phyloP scores from a whole-genome alignment of 306 rosid genomes.

The Dryas octopetala region DNA sequence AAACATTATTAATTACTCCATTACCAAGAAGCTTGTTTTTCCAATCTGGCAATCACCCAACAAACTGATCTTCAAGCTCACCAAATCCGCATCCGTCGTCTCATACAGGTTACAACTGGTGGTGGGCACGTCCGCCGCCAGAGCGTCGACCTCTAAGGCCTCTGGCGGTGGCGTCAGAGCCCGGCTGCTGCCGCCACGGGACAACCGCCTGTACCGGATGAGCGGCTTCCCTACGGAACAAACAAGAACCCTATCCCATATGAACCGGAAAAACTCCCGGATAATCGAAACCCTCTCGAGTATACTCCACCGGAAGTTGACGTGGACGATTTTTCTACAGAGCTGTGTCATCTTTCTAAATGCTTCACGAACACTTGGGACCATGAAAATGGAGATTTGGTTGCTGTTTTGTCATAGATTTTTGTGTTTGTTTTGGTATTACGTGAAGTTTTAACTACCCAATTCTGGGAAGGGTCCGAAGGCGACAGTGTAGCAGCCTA shows the following conservation, averaged over 20 bases:
- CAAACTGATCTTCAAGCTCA: conserved; percentile 74
- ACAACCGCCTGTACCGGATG: conserved; percentile 47
- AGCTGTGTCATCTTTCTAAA: conserved; percentile 61
- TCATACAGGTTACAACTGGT: conserved; percentile 34
- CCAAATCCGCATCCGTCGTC: conserved; percentile 73
- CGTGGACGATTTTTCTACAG: conserved; percentile 55
- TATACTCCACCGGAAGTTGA: conserved; percentile 54
- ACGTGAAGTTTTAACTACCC: conserved; percentile 26
- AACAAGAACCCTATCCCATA: conserved; percentile 68
- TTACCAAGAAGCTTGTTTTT: conserved; percentile 85
- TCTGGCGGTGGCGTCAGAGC: conserved; percentile 10
- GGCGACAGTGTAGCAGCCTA: conserved; percentile 29
- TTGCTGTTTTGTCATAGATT: conserved; percentile 20
- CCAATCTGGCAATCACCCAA: conserved; percentile 96
- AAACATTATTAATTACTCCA: background rate
- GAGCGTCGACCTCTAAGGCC: background rate
- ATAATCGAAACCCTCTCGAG: conserved; percentile 54
- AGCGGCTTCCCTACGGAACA: conserved; percentile 54
- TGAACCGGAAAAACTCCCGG: conserved; percentile 61
- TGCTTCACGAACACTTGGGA: conserved; percentile 37
- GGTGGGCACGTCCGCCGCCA: conserved; percentile 24
- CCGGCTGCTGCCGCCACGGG: conserved; percentile 11
- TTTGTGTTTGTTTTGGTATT: background rate
- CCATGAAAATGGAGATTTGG: conserved; percentile 29
- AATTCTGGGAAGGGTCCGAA: conserved; percentile 18